Evolutionary conservation across 192 early-diverging fungal genomes (phyloP).

Genomic region (Backusella luteola): DNA sequence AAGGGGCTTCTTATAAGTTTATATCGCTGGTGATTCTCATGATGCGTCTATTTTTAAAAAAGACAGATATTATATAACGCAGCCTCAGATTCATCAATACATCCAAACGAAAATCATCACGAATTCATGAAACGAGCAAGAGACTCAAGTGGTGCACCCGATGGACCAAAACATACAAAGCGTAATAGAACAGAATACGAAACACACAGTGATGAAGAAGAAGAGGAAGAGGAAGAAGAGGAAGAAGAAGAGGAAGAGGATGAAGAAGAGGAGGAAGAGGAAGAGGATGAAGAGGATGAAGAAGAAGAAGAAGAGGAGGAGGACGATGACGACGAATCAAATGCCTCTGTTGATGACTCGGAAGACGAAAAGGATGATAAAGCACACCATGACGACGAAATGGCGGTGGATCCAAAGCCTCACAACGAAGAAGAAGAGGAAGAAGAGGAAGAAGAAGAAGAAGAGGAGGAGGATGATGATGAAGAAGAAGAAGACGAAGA

Average conservation of each 20-base stretch:
- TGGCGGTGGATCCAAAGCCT: conserved; percentile 10
- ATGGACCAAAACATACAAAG: conserved; percentile 11
- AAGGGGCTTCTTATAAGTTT: conserved; percentile 1
- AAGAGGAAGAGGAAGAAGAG: not conserved
- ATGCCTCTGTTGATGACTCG: not conserved
- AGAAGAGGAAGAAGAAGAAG: conserved; percentile 39
- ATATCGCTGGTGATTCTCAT: no score
- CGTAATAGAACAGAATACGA: conserved; percentile 18
- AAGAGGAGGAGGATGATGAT: not conserved
- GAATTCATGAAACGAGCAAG: not conserved
- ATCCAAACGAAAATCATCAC: not conserved
- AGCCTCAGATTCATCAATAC: not conserved
- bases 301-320: conserved; percentile 3
- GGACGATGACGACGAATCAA: not conserved
- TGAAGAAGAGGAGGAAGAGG: not conserved
- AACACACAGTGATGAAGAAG: conserved; percentile 19
- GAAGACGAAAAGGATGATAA: conserved; percentile 8
- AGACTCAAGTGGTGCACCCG: not conserved
- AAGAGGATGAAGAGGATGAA: conserved; percentile 29
- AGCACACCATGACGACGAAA: not conserved
- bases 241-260: not conserved
- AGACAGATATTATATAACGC: conserved; percentile 19
- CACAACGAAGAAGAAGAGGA: conserved; percentile 31
- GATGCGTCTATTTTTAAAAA: not conserved
- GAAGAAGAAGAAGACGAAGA: conserved; percentile 12